Conservation (phyloP, 139 green algal genomes). For the Limnomonas spitsbergensis region DNA sequence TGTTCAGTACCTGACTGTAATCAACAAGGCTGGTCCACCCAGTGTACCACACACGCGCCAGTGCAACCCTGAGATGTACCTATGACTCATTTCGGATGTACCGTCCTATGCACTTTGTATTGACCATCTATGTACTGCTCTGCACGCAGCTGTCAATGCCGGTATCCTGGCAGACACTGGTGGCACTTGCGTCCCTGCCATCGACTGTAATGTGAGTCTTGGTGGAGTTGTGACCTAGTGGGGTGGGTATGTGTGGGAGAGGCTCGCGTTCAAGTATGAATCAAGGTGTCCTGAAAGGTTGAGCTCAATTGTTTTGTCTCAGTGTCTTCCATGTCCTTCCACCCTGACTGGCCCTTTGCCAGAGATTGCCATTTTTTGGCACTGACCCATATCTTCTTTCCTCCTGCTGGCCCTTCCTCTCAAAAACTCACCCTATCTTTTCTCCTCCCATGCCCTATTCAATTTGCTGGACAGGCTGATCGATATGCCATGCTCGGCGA, state of each 20-base stretch:
- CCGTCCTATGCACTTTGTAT: no score
- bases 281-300: background rate
- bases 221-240: background rate
- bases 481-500: background rate
- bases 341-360: background rate
- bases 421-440: background rate
- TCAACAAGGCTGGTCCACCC: no score
- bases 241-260: background rate
- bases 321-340: no score
- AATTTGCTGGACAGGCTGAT: background rate
- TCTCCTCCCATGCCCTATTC: background rate
- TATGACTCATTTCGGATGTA: constrained; percentile 34
- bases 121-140: no score
- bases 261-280: background rate
- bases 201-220: constrained; percentile 16
- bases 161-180: constrained; percentile 32
- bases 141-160: constrained; percentile 66
- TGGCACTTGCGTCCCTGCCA: constrained; percentile 45
- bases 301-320: no score
- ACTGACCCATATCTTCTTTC: background rate
- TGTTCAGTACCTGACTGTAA: no score
- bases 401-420: background rate
- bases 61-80: background rate
- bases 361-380: background rate
- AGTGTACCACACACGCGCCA: no score